Conservation (phyloP, 345 rosid species). For the Arabidopsis suecica region DNA sequence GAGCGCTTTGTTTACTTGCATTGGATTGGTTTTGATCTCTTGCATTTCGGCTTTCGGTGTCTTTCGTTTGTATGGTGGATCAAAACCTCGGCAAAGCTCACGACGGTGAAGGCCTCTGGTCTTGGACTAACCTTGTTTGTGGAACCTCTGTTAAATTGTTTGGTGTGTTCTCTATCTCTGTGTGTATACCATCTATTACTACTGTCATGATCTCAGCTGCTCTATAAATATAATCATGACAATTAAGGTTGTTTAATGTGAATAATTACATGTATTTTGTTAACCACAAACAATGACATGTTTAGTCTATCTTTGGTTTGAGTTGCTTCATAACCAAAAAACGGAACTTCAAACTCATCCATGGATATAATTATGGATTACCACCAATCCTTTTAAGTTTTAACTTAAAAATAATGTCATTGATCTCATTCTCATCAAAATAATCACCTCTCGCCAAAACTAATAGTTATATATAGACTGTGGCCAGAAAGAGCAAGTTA, state of each 20-base stretch:
- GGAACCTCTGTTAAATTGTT: conserved; percentile 3
- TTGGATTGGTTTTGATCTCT: conserved; percentile 65
- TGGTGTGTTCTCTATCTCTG: conserved; percentile 13
- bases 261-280: background rate
- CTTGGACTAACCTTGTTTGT: conserved; percentile 24
- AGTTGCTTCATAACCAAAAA: conserved; percentile 2
- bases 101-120: conserved; percentile 22
- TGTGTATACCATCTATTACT: conserved; percentile 15
- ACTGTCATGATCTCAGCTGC: conserved; percentile 1
- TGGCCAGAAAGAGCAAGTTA: conserved; percentile 29
- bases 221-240: conserved; percentile 10
- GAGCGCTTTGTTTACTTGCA: conserved; percentile 56
- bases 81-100: conserved; percentile 38
- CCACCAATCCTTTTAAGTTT: conserved; percentile 9
- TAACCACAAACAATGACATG: conserved; percentile 6
- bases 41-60: conserved; percentile 79
- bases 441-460: conserved; percentile 19
- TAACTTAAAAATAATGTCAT: conserved; percentile 10
- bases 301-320: background rate
- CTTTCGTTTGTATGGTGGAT: conserved; percentile 71
- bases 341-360: background rate
- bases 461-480: conserved; percentile 32
- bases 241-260: conserved; percentile 1
- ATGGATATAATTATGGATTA: conserved; percentile 14
- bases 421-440: conserved; percentile 1